Conservation (phyloP, 2,329 filamentous ascomycete species). For the Neofusicoccum kwambonambiense region DNA sequence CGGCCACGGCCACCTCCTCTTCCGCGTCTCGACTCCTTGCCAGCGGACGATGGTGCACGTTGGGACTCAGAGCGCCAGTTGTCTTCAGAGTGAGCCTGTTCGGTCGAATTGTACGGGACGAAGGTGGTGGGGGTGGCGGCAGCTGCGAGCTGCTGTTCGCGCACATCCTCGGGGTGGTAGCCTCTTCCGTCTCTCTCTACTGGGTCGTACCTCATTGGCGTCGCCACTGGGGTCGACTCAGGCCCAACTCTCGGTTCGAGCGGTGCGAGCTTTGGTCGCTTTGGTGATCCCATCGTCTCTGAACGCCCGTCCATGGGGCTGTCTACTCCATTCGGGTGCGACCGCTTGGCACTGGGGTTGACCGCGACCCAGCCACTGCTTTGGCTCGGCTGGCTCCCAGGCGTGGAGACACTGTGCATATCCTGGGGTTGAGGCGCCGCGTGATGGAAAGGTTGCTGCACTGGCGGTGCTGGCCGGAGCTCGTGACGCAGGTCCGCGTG, state of each 20-base stretch:
- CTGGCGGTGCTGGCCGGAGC: background rate
- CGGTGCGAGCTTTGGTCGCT: slow-evolving; percentile 45
- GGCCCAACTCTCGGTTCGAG: slow-evolving; percentile 36
- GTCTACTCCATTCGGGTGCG: slow-evolving; percentile 35
- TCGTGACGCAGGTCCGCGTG: slow-evolving; percentile 8
- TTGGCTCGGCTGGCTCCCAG: background rate
- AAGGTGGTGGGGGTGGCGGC: slow-evolving; percentile 24
- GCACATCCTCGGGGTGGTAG: background rate
- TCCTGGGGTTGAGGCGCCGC: background rate
- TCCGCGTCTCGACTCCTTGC: slow-evolving; percentile 20
- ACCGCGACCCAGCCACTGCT: slow-evolving; percentile 44
- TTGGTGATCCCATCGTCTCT: slow-evolving; percentile 40
- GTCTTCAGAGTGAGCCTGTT: slow-evolving; percentile 29
- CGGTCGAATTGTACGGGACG: slow-evolving; percentile 28
- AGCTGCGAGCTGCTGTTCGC: slow-evolving; percentile 19
- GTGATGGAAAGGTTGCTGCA: slow-evolving; percentile 1
- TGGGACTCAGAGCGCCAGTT: slow-evolving; percentile 33
- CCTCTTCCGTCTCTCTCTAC: slow-evolving; percentile 5
- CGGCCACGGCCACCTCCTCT: slow-evolving; percentile 37
- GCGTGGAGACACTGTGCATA: background rate
- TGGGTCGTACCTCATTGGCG: slow-evolving; percentile 7
- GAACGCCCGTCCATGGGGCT: slow-evolving; percentile 30
- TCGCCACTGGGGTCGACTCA: slow-evolving; percentile 11
- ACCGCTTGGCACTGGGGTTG: slow-evolving; percentile 44
- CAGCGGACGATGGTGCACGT: slow-evolving; percentile 22